Conservation (phyloP, 805 yeast species). For the Teunomyces aglyptinius region DNA sequence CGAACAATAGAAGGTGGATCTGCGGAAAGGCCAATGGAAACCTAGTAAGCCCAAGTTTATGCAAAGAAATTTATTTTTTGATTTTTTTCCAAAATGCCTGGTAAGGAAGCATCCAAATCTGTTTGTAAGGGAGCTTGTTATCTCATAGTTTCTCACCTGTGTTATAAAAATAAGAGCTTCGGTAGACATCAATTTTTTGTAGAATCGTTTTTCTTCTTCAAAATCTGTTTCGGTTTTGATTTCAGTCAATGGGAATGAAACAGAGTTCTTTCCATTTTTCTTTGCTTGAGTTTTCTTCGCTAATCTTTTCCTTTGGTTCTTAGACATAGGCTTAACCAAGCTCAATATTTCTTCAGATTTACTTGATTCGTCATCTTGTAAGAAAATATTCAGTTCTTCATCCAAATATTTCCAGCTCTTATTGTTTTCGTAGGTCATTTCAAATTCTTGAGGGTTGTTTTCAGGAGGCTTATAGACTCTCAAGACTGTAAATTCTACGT, state of each 20-base stretch:
- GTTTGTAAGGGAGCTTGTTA: conserved; percentile 16
- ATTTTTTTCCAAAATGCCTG: conserved; percentile 30
- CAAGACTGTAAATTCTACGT: conserved; percentile 1
- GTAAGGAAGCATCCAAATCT: conserved; percentile 9
- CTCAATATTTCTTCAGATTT: not conserved
- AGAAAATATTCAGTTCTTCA: conserved; percentile 1
- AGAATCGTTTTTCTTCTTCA: conserved; percentile 17
- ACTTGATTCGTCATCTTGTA: not conserved
- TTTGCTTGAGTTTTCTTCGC: not conserved
- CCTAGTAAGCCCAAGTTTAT: conserved; percentile 41
- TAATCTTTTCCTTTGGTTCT: not conserved
- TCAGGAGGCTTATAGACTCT: conserved; percentile 4
- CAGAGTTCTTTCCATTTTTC: not conserved
- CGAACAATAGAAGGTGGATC: conserved; percentile 37
- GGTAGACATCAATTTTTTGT: conserved; percentile 31
- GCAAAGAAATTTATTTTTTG: conserved; percentile 28
- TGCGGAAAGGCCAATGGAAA: conserved; percentile 46
- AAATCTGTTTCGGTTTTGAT: not conserved
- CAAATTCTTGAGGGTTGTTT: not conserved
- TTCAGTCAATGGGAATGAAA: not conserved
- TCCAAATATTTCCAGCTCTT: conserved; percentile 3
- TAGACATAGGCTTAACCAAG: conserved; percentile 2
- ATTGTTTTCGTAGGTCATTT: conserved; percentile 3
- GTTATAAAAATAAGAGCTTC: conserved; percentile 42
- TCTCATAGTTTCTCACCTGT: conserved; percentile 34